Evolutionary conservation across 2,329 filamentous ascomycete species (phyloP).

Genomic region (Capronia americana): DNA sequence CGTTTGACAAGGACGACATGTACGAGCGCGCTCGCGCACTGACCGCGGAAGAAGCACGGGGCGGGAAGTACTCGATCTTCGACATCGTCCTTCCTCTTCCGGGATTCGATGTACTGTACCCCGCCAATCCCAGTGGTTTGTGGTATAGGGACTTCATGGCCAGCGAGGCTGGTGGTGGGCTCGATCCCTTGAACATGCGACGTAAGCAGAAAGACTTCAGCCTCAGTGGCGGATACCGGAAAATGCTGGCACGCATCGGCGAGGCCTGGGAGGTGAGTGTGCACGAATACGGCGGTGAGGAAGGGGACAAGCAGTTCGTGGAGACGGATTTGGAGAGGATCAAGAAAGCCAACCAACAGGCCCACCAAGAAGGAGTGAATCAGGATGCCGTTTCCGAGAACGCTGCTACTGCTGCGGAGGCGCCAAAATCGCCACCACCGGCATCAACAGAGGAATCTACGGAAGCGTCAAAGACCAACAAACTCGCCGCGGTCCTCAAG

Average conservation of each 20-base stretch:
- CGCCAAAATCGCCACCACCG: background rate
- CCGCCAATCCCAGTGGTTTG: constrained; percentile 78
- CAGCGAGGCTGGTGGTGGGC: constrained; percentile 73
- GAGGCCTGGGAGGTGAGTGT: constrained; percentile 70
- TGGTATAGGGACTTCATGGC: constrained; percentile 90
- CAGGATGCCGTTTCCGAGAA: constrained; percentile 21
- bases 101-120: constrained; percentile 88
- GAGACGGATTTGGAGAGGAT: constrained; percentile 82
- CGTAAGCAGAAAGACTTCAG: constrained; percentile 85
- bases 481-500: constrained; percentile 58
- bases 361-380: constrained; percentile 40
- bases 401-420: background rate
- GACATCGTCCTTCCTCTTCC: constrained; percentile 93
- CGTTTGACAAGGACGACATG: constrained; percentile 59
- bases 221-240: constrained; percentile 86
- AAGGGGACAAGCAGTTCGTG: constrained; percentile 78
- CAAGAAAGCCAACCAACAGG: constrained; percentile 46
- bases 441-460: background rate
- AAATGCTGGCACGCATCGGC: constrained; percentile 75
- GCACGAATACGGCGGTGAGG: constrained; percentile 64
- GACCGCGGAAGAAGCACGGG: constrained; percentile 76
- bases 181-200: constrained; percentile 88
- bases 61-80: constrained; percentile 78
- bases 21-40: constrained; percentile 75
- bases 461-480: constrained; percentile 8